Evolutionary conservation across 2,329 filamentous ascomycete genomes (phyloP), one percentile per base, ranked within the genome.

Genomic region (Penicillium sp.): DNA sequence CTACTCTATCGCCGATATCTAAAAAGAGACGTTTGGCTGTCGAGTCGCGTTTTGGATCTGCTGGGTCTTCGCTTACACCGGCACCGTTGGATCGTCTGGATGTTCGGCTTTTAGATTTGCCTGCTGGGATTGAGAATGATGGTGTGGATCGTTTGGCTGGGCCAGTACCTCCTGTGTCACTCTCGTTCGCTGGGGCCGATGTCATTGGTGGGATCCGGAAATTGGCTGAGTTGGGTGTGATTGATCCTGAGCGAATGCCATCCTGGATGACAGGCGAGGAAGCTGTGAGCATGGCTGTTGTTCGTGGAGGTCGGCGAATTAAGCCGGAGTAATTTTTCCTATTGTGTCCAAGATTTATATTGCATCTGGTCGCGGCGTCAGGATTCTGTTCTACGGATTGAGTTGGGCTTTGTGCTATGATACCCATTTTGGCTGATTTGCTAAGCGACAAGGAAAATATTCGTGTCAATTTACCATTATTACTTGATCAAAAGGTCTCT

Each of bases 221-320:
- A 66, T 79, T 96, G 29, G 88, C 93, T 0, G 90, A 95, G 71
- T 76, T 84, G 15, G 90, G 90, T 0, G 62, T 77, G 4, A 78
- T 96, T 25, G 85, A 95, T 68, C 88, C 90, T 1, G 82, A 86
- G 65, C 83, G 79, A 52, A 92, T 95, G 88, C 91, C 92, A 0
- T 89, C 89, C 0, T 96, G 91, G 90, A 88, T 96, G 87, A 94
- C 90, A 1, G 92, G 91, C 2, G 91, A 96, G 67, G 89, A 91
- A 43, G 89, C 87, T 0, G 85, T 94, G 5, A 94, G 89, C 51
- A 80, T 86, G 35, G 89, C 89, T 0, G 81, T 85, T 26, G 85
- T 95, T 4, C 82, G 80, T 60, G 73, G 84, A 55, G 90, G 90
- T 9, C 64, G 51, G 29, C 65, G 67, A n/a, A 46, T 71, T 5